Base-by-base conservation (phyloP, 2,329 filamentous ascomycete species). In the Tetracladium maxilliforme region DNA sequence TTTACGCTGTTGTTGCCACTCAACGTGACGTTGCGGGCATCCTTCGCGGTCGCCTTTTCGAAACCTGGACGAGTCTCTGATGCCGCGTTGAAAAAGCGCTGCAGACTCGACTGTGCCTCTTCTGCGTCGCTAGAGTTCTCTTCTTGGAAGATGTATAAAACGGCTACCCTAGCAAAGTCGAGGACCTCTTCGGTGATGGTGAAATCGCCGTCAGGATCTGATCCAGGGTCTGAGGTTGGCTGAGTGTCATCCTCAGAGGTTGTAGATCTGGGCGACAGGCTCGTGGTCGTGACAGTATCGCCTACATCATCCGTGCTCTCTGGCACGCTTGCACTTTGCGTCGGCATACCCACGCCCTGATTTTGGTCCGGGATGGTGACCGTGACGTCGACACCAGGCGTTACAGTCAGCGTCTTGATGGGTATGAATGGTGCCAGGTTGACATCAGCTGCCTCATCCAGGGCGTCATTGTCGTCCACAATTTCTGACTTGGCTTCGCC, bases 81-180 rank as follows among this genome's bases (percentile, higher is more conserved):
- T 11, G 32, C 36, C 2, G 26, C 21, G 7, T 48, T 54, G 34
- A 77, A 70, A 35, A 74, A 66, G 3, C 40, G 47, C 40, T 74
- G 64, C 9, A 77, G 48, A 4, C 45, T 40, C 6, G 45, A 49
- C 40, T 76, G 71, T 1, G 69, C 68, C 6, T 45, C 45, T 23
- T 63, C 56, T 1, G 70, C 71, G 19, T 53, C 50, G 16, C 51
- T 44, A 2, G 71, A 37, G 5, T 45, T 52, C 29, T 64, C 48
- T 35, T 70, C 48, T 38, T 77, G 68, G 3, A 77, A 49, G 14
- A 79, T 53, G 34, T 58, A 76, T 10, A 79, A 52, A 4, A 78
- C 63, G 0, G 60, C 61, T 3, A 74, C 58, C 4, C 72, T 59
- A 1, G 69, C 63, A 48, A 79, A 79, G 38, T 78, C 72, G 2